A percentile compares a stretch with the other conserved stretches of the same genome.
These are phyloP conservation scores for Avena atlantica DNA, from an alignment of 176 grass and related monocot species.

Conservation along the genomic window DNA sequence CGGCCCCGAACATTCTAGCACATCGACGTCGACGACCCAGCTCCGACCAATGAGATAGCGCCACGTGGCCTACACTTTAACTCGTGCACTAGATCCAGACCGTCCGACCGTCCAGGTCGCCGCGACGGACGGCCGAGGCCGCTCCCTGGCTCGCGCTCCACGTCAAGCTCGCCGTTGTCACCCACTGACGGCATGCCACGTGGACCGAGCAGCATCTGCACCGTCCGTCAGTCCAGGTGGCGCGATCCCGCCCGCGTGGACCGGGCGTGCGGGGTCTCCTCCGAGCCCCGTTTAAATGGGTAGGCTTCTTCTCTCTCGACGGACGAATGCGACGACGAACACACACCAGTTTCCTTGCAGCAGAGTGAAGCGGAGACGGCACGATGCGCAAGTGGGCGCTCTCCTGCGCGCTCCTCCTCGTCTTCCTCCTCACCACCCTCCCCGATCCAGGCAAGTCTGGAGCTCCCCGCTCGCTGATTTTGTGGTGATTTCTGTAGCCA, in stretches of 20 bases:
- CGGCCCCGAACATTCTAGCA: slow-evolving; percentile 54
- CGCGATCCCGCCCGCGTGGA: slow-evolving; percentile 38
- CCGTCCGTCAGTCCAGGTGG: slow-evolving; percentile 71
- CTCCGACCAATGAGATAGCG: not conserved
- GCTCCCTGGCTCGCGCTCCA: slow-evolving; percentile 31
- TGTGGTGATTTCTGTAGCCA: not conserved
- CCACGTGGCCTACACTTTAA: not conserved
- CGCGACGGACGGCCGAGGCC: slow-evolving; percentile 46
- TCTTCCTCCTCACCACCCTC: slow-evolving; percentile 78
- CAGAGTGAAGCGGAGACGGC: slow-evolving; percentile 36
- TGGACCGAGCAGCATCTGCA: fast-evolving
- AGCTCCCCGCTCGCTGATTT: not conserved
- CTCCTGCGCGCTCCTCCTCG: slow-evolving; percentile 74
- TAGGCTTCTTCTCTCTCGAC: not conserved
- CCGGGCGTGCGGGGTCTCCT: slow-evolving; percentile 24
- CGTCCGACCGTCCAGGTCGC: slow-evolving; percentile 26
- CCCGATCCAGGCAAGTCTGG: slow-evolving; percentile 70
- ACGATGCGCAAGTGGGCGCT: slow-evolving; percentile 88
- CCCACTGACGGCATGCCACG: slow-evolving; percentile 50
- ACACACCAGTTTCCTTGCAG: slow-evolving; percentile 16
- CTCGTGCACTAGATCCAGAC: not conserved
- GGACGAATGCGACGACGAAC: slow-evolving; percentile 28
- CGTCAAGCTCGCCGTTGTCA: slow-evolving; percentile 32
- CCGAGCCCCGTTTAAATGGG: slow-evolving; percentile 17
- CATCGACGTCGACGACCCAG: slow-evolving; percentile 52